These are phyloP conservation scores for Magnolia sinica DNA, from an alignment of 164 flowering plant species.

Conservation along the genomic window DNA sequence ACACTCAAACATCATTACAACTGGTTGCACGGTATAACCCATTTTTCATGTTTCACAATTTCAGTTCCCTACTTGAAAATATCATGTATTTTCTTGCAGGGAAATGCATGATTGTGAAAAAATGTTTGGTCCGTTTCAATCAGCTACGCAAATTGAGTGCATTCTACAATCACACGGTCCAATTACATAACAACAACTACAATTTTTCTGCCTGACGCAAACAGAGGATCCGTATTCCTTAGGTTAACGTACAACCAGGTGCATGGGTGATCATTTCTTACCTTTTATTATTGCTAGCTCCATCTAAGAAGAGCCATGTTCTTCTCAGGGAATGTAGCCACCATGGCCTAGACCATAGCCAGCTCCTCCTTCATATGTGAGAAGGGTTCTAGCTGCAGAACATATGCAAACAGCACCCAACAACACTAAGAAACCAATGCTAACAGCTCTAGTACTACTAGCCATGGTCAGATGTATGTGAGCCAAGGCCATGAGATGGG, in stretches of 20 bases:
- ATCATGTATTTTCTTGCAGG: neutral
- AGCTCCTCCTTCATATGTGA: constrained; percentile 16
- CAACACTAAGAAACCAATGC: constrained; percentile 17
- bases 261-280: neutral
- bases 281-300: neutral
- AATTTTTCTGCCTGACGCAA: too few species aligned
- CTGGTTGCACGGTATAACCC: neutral
- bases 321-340: constrained; percentile 6
- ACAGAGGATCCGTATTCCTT: too few species aligned
- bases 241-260: neutral
- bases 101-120: neutral
- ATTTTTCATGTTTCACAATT: neutral
- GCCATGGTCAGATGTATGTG: constrained; percentile 18
- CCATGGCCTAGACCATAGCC: constrained; percentile 15
- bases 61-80: neutral
- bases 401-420: constrained; percentile 20
- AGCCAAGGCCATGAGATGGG: neutral
- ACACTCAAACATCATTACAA: neutral
- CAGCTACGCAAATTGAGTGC: too few species aligned
- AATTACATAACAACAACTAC: too few species aligned
- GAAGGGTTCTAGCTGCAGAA: constrained; percentile 30
- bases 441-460: constrained; percentile 11
- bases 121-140: too few species aligned
- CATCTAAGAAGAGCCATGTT: neutral
- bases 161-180: too few species aligned